Base-by-base conservation (phyloP, 306 rosid species). In the Quercus mongolica region DNA sequence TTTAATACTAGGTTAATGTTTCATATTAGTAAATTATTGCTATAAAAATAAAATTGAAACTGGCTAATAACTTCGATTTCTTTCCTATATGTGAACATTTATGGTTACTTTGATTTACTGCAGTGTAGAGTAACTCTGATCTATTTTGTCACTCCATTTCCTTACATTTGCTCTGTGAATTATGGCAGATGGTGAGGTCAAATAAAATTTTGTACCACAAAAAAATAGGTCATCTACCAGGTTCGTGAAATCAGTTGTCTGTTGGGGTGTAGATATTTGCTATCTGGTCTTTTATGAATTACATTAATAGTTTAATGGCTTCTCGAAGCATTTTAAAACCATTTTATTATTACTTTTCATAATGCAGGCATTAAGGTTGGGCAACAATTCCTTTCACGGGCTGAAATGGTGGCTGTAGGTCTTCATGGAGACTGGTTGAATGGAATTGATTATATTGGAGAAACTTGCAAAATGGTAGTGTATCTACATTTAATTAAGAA, bases 341-440 rank as follows among this genome's bases (percentile, higher is more conserved):
- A 67, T 9, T 67, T 67, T 67, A 19, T 6, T 8, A 62, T 44
- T 64, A 31, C 14, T 74, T 55, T 46, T 69, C 57, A 74, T 54
- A 28, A 61, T 41, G 20, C 79, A 86, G 85, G 87, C 76, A 62
- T 86, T 26, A 38, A 74, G 1, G 83, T 83, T 4, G 87, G 87
- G 41, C 68, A 74, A 46, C 85, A 86, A 54, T 86, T 86, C 54
- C 80, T 69, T 74, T 80, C 89, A 35, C 69, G 85, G 65, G 77
- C 81, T 74, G 89, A 83, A 74, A 83, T 86, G 87, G 83, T 77
- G 59, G 85, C 81, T 4, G 79, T 80, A 18, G 83, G 87, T 31
- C 35, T 83, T 78, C 89, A 83, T 75, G 57, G 73, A 23, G 80
- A 69, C 30, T 83, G 85, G 87, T 80, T 86, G 61, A 74, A 35